These are phyloP conservation scores for Ilyonectria robusta DNA, from an alignment of 2,329 filamentous ascomycete species.

Conservation along the genomic window DNA sequence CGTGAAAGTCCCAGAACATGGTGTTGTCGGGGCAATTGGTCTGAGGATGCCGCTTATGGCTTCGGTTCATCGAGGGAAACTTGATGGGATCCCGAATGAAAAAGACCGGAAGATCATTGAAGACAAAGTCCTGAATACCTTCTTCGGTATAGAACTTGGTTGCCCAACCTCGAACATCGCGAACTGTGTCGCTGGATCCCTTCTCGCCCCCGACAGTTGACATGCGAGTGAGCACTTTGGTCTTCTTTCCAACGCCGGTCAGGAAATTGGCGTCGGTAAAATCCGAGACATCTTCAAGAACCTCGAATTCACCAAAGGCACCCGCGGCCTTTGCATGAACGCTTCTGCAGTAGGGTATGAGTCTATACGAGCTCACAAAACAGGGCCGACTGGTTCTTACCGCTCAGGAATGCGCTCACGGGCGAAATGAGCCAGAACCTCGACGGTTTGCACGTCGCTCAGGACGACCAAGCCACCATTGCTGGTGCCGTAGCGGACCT, in stretches of 20 bases:
- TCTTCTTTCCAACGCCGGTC: constrained; percentile 66
- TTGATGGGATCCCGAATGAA: constrained; percentile 8
- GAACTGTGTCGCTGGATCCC: constrained; percentile 76
- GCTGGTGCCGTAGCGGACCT: constrained; percentile 43
- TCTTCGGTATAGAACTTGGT: constrained; percentile 74
- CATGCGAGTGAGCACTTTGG: constrained; percentile 74
- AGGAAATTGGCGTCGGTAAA: constrained; percentile 68
- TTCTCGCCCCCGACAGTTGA: constrained; percentile 78
- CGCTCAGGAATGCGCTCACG: constrained; percentile 72
- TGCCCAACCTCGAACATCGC: constrained; percentile 80
- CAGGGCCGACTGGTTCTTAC: constrained; percentile 6
- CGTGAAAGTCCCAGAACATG: constrained; percentile 11
- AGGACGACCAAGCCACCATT: constrained; percentile 60
- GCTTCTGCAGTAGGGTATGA: constrained; percentile 23
- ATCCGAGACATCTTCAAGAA: constrained; percentile 67
- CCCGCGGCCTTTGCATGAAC: constrained; percentile 54
- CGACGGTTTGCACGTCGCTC: constrained; percentile 68
- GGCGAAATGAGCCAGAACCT: constrained; percentile 70
- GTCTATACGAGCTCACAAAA: too few relatives aligned
- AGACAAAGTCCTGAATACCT: constrained; percentile 81
- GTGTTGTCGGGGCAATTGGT: constrained; percentile 30
- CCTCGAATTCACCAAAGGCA: constrained; percentile 71
- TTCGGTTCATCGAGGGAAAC: not conserved
- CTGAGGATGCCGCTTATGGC: constrained; percentile 16
- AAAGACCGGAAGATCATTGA: constrained; percentile 73